Base-by-base conservation (phyloP, 2,329 filamentous ascomycete genomes). In the Microdochium paspali region DNA sequence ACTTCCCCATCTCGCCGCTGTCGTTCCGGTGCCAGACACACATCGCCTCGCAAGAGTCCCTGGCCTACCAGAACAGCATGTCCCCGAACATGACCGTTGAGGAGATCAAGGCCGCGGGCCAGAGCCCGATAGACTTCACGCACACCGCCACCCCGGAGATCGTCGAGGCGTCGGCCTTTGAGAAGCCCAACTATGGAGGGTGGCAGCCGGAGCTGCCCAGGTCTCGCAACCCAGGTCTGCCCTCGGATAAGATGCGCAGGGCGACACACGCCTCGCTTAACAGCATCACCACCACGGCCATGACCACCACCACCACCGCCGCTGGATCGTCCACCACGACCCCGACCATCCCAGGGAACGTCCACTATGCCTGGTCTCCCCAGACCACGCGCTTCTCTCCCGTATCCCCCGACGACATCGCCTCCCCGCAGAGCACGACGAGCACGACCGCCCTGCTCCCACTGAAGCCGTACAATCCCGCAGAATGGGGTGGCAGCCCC, bases 11-110 rank as follows among this genome's bases (percentile, higher is more conserved):
- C 13, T 76, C 74, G 0, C 67, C 70, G 4, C 64, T 77, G 24
- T 75, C 71, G 2, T 78, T 77, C 59, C 68, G 68, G 26, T 77
- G 75, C 60, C 71, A 74, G 49, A 68, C 72, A 0, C 68, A 67
- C 46, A 57, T 72, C 23, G 65, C 65, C 9, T 66, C 67, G 1
- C 58, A 63, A 15, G 67, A 66, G 1, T 66, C 69, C 0, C n/a
- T n/a, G n/a, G n/a, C n/a, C n/a, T n/a, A n/a, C n/a, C n/a, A n/a
- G n/a, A n/a, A n/a, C n/a, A n/a, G n/a, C n/a, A n/a, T n/a, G n/a
- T n/a, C n/a, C n/a, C n/a, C n/a, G n/a, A n/a, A n/a, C 13, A 26
- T 46, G 1, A 48, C 56, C 3, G 56, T 60, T 4, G 60, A 61
- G 24, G 61, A 63, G 13, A 62, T 65, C 32, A 62, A 61, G 51